Percentiles rank a stretch among this genome's conserved stretches.
phyloP scores from a whole-genome alignment of 179 eudicot genomes.

The Patellifolia procumbens region DNA sequence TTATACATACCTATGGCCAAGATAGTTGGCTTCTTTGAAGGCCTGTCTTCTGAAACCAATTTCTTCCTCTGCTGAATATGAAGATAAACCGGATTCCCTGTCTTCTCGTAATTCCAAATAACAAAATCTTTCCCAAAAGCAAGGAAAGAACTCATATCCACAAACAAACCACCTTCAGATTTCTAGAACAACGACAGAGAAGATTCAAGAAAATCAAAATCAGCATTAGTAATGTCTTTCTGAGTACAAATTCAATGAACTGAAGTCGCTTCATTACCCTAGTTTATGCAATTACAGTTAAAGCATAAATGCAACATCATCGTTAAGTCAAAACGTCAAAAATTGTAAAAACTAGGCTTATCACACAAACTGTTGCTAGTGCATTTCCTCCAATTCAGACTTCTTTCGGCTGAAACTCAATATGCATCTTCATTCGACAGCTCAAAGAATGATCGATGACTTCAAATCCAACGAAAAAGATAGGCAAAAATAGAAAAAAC shows the following conservation, averaged over 20 bases:
- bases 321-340: not conserved
- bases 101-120: conserved; percentile 86
- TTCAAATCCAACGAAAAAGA: not conserved
- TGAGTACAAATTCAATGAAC: not conserved
- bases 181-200: conserved; percentile 45
- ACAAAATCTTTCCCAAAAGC: conserved; percentile 91
- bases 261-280: no score
- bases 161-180: conserved; percentile 88
- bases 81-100: conserved; percentile 82
- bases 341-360: not conserved
- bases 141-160: conserved; percentile 88
- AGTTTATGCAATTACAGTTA: not conserved
- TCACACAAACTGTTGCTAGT: not conserved
- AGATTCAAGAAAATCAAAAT: not conserved
- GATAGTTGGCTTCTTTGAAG: conserved; percentile 90
- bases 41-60: conserved; percentile 86
- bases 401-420: not conserved
- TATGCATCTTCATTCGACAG: not conserved
- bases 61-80: conserved; percentile 82
- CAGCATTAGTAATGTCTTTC: not conserved
- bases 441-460: conserved; percentile 5
- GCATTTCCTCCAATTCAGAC: not conserved
- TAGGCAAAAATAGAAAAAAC: not conserved
- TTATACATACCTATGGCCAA: conserved; percentile 94
- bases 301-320: not conserved